Evolutionary conservation across 371 early-diverging fungal species (phyloP).

Genomic region (Mucor piriformis): DNA sequence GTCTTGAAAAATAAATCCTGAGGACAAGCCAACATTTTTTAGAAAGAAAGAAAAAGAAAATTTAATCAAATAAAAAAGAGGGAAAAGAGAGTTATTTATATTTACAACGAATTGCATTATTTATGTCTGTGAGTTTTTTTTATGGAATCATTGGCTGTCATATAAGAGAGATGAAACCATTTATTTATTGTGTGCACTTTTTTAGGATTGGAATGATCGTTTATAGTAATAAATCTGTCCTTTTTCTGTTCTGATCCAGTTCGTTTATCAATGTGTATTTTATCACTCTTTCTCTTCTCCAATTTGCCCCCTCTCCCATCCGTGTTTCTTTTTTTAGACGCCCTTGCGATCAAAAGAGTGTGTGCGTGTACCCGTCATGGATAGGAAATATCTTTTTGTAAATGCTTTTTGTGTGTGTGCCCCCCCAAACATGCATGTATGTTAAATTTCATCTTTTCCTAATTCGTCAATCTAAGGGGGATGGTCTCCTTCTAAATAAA

Average conservation of each 20-base stretch:
- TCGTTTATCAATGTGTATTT: conserved; percentile 2
- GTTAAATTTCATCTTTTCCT: conserved; percentile 15
- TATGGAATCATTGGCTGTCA: conserved; percentile 3
- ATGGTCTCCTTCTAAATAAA: conserved; percentile 24
- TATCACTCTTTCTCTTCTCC: background rate
- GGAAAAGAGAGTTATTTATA: conserved; percentile 12
- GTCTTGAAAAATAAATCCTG: conserved; percentile 33
- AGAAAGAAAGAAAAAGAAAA: background rate
- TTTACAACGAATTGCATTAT: conserved; percentile 18
- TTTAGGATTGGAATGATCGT: conserved; percentile 13
- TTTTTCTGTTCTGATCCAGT: conserved; percentile 9
- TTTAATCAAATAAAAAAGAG: background rate
- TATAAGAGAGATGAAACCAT: background rate
- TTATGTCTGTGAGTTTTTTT: conserved; percentile 21
- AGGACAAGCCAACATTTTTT: conserved; percentile 32
- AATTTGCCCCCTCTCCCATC: background rate
- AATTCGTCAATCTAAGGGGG: conserved; percentile 4
- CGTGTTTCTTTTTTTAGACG: background rate
- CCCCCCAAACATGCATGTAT: background rate
- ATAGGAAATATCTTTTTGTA: background rate
- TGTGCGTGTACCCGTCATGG: no score
- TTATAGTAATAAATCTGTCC: conserved; percentile 23
- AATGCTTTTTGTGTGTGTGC: no score
- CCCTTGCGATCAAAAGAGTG: no score
- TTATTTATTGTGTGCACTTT: background rate